phyloP scores from a whole-genome alignment of 2,329 filamentous ascomycete species.

The Sporothrix globosa region DNA sequence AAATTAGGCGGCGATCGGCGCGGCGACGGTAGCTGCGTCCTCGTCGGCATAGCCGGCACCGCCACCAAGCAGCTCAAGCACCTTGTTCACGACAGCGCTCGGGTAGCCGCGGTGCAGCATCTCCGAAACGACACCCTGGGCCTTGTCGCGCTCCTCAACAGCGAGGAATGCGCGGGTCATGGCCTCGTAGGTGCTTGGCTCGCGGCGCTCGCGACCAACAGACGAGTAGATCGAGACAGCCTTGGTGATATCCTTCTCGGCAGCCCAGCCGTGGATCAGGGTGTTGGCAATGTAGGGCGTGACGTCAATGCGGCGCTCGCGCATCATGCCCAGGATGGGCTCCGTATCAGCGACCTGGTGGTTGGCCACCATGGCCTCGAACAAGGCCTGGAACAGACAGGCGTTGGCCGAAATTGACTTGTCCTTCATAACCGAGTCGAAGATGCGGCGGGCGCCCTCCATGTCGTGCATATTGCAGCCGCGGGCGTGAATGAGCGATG shows the following conservation, averaged over 20 bases:
- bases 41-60: slow-evolving; percentile 54
- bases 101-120: slow-evolving; percentile 92
- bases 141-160: slow-evolving; percentile 75
- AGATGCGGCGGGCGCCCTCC: slow-evolving; percentile 76
- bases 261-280: slow-evolving; percentile 94
- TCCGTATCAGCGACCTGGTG: slow-evolving; percentile 79
- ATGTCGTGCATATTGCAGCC: slow-evolving; percentile 94
- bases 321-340: slow-evolving; percentile 75
- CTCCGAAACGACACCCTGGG: slow-evolving; percentile 80
- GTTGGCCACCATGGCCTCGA: slow-evolving; percentile 96
- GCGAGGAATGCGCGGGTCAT: slow-evolving; percentile 94
- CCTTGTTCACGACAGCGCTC: slow-evolving; percentile 87
- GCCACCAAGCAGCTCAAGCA: slow-evolving; percentile 81
- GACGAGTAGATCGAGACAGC: slow-evolving; percentile 77
- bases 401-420: slow-evolving; percentile 71
- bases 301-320: slow-evolving; percentile 71
- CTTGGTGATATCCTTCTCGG: slow-evolving; percentile 77
- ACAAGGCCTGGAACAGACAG: slow-evolving; percentile 93
- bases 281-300: slow-evolving; percentile 99
- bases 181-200: slow-evolving; percentile 97
- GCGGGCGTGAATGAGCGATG: slow-evolving; percentile 91
- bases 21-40: slow-evolving; percentile 41
- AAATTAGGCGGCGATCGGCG: slow-evolving; percentile 29
- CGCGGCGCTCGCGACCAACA: slow-evolving; percentile 77
- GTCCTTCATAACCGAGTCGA: slow-evolving; percentile 76